phyloP scores from a whole-genome alignment of 495 filamentous ascomycete species.

The Neurospora sp. region DNA sequence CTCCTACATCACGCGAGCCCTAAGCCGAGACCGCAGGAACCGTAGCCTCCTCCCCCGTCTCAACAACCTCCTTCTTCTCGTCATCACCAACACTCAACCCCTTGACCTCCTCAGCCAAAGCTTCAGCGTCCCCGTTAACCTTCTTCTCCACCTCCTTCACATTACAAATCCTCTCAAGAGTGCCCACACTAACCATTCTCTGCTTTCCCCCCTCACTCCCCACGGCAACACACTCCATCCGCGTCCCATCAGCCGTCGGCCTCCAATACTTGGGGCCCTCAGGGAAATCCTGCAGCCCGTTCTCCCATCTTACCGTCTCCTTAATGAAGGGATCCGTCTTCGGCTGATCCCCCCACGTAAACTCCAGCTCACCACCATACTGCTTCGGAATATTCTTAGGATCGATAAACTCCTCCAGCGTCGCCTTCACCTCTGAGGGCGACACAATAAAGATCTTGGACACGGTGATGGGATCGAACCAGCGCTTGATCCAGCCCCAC shows the following conservation, averaged over 20 bases:
- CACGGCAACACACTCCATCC: conserved; percentile 35
- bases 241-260: conserved; percentile 27
- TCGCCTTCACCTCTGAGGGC: conserved; percentile 56
- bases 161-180: conserved; percentile 22
- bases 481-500: conserved; percentile 91
- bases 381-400: conserved; percentile 66
- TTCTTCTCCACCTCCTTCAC: conserved; percentile 12
- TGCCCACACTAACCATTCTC: conserved; percentile 32
- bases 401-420: conserved; percentile 73
- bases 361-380: conserved; percentile 78
- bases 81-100: background rate
- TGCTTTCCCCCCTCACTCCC: conserved; percentile 27
- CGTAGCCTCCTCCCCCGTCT: conserved; percentile 2
- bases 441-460: conserved; percentile 69
- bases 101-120: conserved; percentile 7
- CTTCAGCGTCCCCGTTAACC: background rate
- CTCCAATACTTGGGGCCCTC: conserved; percentile 40
- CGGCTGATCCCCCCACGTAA: conserved; percentile 63
- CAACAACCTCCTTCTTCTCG: conserved; percentile 14
- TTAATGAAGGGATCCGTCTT: conserved; percentile 52
- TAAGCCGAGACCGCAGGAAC: background rate
- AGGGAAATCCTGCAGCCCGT: conserved; percentile 35
- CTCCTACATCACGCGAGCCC: background rate
- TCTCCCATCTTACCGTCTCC: conserved; percentile 39
- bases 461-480: conserved; percentile 89